Base-by-base conservation (phyloP, 768 basidiomycete species). In the Calocybe cyanea region DNA sequence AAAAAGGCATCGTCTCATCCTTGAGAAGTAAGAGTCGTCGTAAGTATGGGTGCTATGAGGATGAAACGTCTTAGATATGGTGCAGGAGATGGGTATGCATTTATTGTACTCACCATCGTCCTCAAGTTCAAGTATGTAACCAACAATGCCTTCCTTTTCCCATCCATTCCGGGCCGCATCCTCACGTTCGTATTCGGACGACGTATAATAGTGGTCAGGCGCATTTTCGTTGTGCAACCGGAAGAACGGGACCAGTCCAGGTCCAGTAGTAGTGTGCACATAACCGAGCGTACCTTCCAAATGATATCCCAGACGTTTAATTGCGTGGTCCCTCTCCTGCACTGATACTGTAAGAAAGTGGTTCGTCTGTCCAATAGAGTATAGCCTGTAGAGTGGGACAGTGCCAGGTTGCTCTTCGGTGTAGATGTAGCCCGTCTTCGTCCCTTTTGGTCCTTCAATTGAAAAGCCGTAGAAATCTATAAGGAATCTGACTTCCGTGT, bases 151-250 rank as follows among this genome's bases (percentile, higher is more conserved):
- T 35, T 58, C 55, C 13, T 56, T 25, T 15, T 45, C 37, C 52
- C 55, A 58, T n/a, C 57, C 57, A 45, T 58, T 54, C 43, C 48
- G 54, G 34, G 57, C 42, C 18, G 57, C 57, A 33, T 57, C 55
- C 21, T 58, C 57, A 5, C 49, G 47, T 38, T 58, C 53, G 9
- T 36, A 14, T 5, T 56, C 48, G 11, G 57, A 56, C 6, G 53
- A 41, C 6, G 57, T 58, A 41, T 56, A 58, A 39, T 57, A 58
- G 28, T 58, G 57, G 25, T 58, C 57, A 36, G 45, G 44, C 5
- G 43, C 40, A n/a, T 40, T 41, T 20, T 20, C 31, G 38, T 58
- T 58, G 44, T 52, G 44, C 31, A 58, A 44, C 32, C 44, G 51
- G 38, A 52, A 58, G 19, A 58, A 40, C 6, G 57, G 55, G 11